Evolutionary conservation across 1,139 yeast species (phyloP).

Genomic region (Torulaspora pretoriensis): DNA sequence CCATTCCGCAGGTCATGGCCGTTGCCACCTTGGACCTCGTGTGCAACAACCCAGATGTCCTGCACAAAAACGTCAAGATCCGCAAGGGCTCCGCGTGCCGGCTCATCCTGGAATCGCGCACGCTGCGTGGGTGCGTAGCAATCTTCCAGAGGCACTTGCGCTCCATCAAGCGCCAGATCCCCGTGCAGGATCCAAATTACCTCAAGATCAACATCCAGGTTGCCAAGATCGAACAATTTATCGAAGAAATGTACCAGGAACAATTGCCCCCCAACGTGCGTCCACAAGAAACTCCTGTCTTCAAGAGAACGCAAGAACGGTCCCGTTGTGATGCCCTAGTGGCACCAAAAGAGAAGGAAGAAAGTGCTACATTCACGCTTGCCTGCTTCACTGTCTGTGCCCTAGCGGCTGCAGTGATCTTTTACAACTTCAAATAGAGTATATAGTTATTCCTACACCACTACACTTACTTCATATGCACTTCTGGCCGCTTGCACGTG

Average conservation of each 20-base stretch:
- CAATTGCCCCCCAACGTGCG: conserved; percentile 44
- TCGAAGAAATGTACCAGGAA: conserved; percentile 68
- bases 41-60: conserved; percentile 73
- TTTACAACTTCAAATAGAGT: conserved; percentile 10
- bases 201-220: conserved; percentile 77
- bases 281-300: conserved; percentile 41
- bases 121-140: conserved; percentile 68
- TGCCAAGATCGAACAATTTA: conserved; percentile 81
- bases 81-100: conserved; percentile 87
- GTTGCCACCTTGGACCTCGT: conserved; percentile 86
- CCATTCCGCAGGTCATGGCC: conserved; percentile 98
- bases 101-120: conserved; percentile 68
- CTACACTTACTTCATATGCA: no score
- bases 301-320: conserved; percentile 39
- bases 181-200: conserved; percentile 83
- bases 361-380: conserved; percentile 31
- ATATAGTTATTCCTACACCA: no score
- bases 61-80: conserved; percentile 73
- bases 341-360: conserved; percentile 27
- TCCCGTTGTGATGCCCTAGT: conserved; percentile 32
- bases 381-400: conserved; percentile 19
- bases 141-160: conserved; percentile 73
- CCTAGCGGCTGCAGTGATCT: conserved; percentile 16
- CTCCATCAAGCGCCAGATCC: conserved; percentile 71
- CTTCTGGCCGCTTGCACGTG: no score